Evolutionary conservation across 306 rosid genomes (phyloP).

Genomic region (Castanopsis chinensis): DNA sequence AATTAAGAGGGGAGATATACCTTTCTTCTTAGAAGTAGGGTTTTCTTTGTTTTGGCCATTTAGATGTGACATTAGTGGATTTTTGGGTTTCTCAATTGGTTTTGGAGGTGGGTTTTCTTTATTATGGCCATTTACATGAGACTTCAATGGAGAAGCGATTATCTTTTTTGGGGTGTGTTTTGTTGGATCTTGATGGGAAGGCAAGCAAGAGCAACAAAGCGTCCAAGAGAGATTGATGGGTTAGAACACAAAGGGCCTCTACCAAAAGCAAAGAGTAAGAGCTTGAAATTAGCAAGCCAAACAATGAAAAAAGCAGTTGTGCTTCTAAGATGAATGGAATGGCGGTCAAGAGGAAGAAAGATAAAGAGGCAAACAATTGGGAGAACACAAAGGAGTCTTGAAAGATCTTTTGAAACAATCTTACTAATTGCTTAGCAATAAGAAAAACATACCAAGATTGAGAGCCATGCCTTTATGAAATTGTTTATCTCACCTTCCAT

Average conservation of each 20-base stretch:
- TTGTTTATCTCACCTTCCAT: slow-evolving; percentile 42
- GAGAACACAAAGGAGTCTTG: slow-evolving; percentile 27
- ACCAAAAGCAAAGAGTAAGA: slow-evolving; percentile 41
- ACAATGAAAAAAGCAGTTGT: slow-evolving; percentile 38
- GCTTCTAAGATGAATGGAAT: slow-evolving; percentile 44
- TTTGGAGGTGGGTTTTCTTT: slow-evolving; percentile 5
- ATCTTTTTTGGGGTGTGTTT: background rate
- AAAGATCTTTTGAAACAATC: slow-evolving; percentile 20
- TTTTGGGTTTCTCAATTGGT: slow-evolving; percentile 11
- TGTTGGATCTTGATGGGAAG: slow-evolving; percentile 69
- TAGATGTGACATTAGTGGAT: slow-evolving; percentile 1
- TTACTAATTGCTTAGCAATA: slow-evolving; percentile 39
- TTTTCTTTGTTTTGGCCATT: slow-evolving; percentile 9
- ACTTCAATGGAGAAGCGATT: background rate
- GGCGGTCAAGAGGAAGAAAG: slow-evolving; percentile 47
- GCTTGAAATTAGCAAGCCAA: slow-evolving; percentile 62
- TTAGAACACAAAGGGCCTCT: slow-evolving; percentile 44
- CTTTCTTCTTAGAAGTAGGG: background rate
- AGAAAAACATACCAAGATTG: slow-evolving; percentile 23
- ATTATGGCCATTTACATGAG: background rate
- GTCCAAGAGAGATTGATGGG: slow-evolving; percentile 37
- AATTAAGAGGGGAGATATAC: slow-evolving; percentile 6
- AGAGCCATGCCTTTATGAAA: slow-evolving; percentile 25
- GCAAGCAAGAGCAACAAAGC: slow-evolving; percentile 54
- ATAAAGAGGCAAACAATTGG: slow-evolving; percentile 39